Evolutionary conservation across 2,329 filamentous ascomycete genomes (phyloP), one percentile per base, ranked within the genome.

Genomic region (Colletotrichum sp.): DNA sequence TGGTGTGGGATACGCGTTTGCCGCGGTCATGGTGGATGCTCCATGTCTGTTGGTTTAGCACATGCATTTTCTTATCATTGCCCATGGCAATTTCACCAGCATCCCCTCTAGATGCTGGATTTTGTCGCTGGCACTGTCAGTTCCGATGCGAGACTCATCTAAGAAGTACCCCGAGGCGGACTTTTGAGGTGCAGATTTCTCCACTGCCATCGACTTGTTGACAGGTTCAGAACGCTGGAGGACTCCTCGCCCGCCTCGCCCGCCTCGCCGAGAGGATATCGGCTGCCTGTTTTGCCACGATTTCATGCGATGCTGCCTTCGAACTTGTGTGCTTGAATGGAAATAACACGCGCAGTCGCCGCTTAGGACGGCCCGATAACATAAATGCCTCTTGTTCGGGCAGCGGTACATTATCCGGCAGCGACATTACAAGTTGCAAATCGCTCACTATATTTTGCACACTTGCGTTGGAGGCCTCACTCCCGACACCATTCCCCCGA

Each of bases 1-100:
- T 52, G 60, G 62, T 67, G 62, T 62, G 68, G 69, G 18, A 26
- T 72, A 63, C 52, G 68, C 68, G 60, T 71, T 63, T 69, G 57
- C 57, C 57, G 64, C 64, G 44, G 64, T 24, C 70, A 62, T 24
- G 36, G 28, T 71, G 44, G 28, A 36, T 59, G 67, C 44, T 44
- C 44, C 44, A 52, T 52, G 44, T 69, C 18, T 59, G 16, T 21
- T 26, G 57, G 67, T 32, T 34, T 57, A 8, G 55, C 55, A 59
- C 55, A 59, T 59, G 55, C 55, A 52, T 21, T 52, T 52, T 52
- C 44, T n/a, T 59, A 30, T 28, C 24, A 59, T 30, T 30, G 26
- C 55, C 21, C 55, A 59, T 9, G 12, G 15, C 24, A 21, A 21
- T 52, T 24, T 52, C n/a, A 21, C 44, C n/a, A 49, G 3, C 44